These are phyloP conservation scores for Pichia sp. DNA, from an alignment of 1,139 yeast genomes.

Conservation along the genomic window DNA sequence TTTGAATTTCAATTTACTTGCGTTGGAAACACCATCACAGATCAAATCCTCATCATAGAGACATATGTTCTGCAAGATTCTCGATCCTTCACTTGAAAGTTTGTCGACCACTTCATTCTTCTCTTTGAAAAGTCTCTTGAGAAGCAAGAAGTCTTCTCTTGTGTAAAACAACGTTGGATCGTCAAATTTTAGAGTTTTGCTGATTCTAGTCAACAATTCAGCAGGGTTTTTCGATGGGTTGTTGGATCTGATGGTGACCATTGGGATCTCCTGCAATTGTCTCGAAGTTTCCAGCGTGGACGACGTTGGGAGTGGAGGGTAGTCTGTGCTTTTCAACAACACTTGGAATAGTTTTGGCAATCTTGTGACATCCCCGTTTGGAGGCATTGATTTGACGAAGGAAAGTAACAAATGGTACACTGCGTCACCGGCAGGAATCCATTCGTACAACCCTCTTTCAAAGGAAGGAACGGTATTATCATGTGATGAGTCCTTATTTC, in stretches of 20 bases:
- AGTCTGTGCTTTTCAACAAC: constrained; percentile 58
- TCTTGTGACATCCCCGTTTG: constrained; percentile 55
- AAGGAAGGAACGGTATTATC: constrained; percentile 40
- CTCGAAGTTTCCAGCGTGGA: constrained; percentile 37
- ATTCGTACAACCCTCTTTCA: constrained; percentile 68
- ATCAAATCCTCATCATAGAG: constrained; percentile 30
- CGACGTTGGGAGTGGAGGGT: constrained; percentile 50
- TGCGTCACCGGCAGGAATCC: constrained; percentile 86
- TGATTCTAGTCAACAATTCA: constrained; percentile 57
- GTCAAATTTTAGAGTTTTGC: constrained; percentile 67
- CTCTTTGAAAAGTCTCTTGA: constrained; percentile 70
- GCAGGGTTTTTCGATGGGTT: constrained; percentile 58
- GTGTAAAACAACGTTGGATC: constrained; percentile 69
- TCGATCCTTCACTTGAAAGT: constrained; percentile 70
- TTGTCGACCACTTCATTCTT: constrained; percentile 55
- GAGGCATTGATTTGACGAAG: constrained; percentile 77
- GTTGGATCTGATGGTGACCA: constrained; percentile 68
- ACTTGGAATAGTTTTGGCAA: constrained; percentile 66
- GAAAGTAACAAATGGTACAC: constrained; percentile 77
- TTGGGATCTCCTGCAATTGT: constrained; percentile 54
- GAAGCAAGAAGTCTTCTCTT: constrained; percentile 73
- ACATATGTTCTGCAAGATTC: constrained; percentile 62
- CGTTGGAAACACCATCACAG: constrained; percentile 15
- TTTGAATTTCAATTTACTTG: constrained; percentile 35
- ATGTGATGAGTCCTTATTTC: constrained; percentile 29